phyloP scores from a whole-genome alignment of 2,329 filamentous ascomycete species.

The Hypoxylon sp. region DNA sequence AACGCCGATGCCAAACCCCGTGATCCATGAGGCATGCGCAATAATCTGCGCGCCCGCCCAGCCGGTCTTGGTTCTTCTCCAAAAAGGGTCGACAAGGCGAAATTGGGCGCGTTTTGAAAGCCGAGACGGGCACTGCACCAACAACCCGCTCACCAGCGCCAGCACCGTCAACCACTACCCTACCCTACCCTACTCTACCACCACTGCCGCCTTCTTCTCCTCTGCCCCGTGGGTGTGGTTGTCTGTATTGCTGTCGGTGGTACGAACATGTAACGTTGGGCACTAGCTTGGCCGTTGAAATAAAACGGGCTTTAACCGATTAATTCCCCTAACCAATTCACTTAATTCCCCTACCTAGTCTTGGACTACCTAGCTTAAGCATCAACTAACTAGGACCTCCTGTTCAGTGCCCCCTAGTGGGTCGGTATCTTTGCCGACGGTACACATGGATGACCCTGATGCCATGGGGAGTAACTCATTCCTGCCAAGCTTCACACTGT shows the following conservation, averaged over 20 bases:
- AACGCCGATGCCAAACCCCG: constrained; percentile 10
- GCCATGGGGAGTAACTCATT: neutral
- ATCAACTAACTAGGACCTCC: neutral
- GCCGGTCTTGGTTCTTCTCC: neutral
- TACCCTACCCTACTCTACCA: no score
- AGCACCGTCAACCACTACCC: neutral
- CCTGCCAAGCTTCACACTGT: constrained; percentile 15
- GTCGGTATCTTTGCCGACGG: constrained; percentile 37
- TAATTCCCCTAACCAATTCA: constrained; percentile 3
- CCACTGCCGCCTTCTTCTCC: neutral
- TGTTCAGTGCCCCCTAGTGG: constrained; percentile 6
- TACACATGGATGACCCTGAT: constrained; percentile 27
- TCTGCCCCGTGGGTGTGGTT: neutral
- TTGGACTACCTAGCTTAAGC: constrained; percentile 11
- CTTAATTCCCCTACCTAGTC: neutral
- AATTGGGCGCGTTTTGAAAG: constrained; percentile 36
- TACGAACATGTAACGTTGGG: constrained; percentile 34
- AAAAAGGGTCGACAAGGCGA: constrained; percentile 7
- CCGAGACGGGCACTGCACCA: constrained; percentile 23
- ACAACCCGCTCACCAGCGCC: neutral
- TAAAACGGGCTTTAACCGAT: constrained; percentile 16
- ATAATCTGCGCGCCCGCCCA: constrained; percentile 18
- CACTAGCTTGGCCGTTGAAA: constrained; percentile 27
- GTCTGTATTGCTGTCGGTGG: constrained; percentile 14
- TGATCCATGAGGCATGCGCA: constrained; percentile 9